Percentiles rank a stretch among this genome's conserved stretches.
phyloP scores from a whole-genome alignment of 1,139 yeast species.

The Zygoascus sp. region DNA sequence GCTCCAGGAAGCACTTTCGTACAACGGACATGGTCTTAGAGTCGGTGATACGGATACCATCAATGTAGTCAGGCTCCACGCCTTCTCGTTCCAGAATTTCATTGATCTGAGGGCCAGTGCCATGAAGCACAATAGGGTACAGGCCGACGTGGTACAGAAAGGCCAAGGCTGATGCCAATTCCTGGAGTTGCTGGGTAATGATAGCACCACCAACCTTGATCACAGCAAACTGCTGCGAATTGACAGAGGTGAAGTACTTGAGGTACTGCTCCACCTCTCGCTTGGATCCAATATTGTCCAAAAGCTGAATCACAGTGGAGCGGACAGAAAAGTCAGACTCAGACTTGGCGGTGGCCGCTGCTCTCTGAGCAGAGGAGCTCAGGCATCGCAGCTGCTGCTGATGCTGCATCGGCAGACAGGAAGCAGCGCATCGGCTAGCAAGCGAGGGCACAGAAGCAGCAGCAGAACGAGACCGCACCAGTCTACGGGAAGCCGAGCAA shows the following conservation, averaged over 20 bases:
- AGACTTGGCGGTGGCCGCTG: not conserved
- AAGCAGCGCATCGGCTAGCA: constrained; percentile 4
- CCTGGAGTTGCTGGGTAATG: constrained; percentile 88
- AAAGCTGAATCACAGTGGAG: constrained; percentile 88
- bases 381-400: constrained; percentile 1
- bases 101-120: constrained; percentile 98
- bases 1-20: constrained; percentile 90
- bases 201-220: constrained; percentile 99
- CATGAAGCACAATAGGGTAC: constrained; percentile 94
- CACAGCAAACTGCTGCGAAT: constrained; percentile 93
- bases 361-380: not conserved
- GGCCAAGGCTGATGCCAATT: constrained; percentile 91
- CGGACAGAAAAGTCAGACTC: constrained; percentile 51
- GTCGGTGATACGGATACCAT: constrained; percentile 95
- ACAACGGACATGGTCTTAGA: constrained; percentile 94
- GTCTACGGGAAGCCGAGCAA: not conserved
- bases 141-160: constrained; percentile 95
- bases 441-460: not conserved
- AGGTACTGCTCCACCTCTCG: constrained; percentile 96
- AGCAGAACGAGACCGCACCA: not conserved
- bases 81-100: constrained; percentile 90
- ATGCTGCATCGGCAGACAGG: no score
- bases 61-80: constrained; percentile 91
- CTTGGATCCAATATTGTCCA: constrained; percentile 94
- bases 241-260: constrained; percentile 90